Evolutionary conservation across 78 protist genomes (phyloP).

Genomic region (Dictyostelium citrinum): DNA sequence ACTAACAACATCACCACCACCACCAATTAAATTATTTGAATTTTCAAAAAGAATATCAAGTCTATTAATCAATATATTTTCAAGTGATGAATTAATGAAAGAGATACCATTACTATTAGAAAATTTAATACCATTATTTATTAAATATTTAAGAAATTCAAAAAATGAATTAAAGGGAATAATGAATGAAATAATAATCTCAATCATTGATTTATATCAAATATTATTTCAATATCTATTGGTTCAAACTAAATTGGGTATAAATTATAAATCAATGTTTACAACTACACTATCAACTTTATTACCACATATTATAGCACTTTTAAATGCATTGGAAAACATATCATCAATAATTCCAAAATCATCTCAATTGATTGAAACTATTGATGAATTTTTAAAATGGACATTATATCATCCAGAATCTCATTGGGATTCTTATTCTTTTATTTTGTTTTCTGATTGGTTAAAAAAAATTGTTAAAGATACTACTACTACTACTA

Average conservation of each 20-base stretch:
- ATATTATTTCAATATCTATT: neutral
- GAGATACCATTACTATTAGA: constrained; percentile 21
- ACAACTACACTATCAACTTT: neutral
- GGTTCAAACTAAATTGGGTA: constrained; percentile 10
- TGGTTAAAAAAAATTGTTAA: constrained; percentile 18
- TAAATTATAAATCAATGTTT: constrained; percentile 13
- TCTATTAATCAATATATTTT: neutral
- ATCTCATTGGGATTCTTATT: constrained; percentile 53
- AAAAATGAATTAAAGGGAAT: too few relatives aligned
- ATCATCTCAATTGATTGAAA: neutral
- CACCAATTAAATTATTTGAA: constrained; percentile 8
- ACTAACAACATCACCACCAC: constrained; percentile 36
- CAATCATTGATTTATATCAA: neutral
- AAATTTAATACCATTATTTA: neutral
- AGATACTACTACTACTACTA: too few relatives aligned
- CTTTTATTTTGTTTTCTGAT: neutral
- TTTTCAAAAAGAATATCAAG: neutral
- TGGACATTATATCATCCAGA: constrained; percentile 60
- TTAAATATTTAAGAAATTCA: neutral
- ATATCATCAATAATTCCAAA: neutral
- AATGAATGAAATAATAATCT: neutral
- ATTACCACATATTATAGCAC: constrained; percentile 8
- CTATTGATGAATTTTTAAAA: neutral
- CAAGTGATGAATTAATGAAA: constrained; percentile 18
- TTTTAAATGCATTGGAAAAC: neutral